Percentiles rank a stretch among this genome's conserved stretches.
phyloP scores from a whole-genome alignment of 495 filamentous ascomycete species.

The Annulohypoxylon moriforme region DNA sequence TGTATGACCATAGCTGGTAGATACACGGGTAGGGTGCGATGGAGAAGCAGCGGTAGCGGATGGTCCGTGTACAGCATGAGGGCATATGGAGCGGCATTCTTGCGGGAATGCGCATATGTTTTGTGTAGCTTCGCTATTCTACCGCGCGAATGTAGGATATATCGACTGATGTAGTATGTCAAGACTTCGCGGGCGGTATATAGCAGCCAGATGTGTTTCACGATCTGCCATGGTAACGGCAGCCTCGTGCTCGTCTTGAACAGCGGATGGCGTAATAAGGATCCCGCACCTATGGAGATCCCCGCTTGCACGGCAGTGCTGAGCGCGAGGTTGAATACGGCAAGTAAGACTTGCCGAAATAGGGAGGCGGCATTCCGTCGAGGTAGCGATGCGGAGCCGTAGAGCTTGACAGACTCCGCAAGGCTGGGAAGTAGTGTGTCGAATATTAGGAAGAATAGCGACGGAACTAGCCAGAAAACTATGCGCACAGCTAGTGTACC shows the following conservation, averaged over 20 bases:
- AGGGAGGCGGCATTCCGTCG: slow-evolving; percentile 58
- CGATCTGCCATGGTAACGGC: slow-evolving; percentile 64
- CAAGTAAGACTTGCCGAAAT: slow-evolving; percentile 60
- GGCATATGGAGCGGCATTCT: slow-evolving; percentile 69
- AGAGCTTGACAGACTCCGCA: slow-evolving; percentile 73
- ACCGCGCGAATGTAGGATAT: slow-evolving; percentile 67
- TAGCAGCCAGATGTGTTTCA: slow-evolving; percentile 72
- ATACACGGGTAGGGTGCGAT: slow-evolving; percentile 77
- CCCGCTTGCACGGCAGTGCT: slow-evolving; percentile 65
- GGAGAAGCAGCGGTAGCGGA: slow-evolving; percentile 75
- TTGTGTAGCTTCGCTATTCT: slow-evolving; percentile 60
- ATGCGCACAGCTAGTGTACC: slow-evolving; percentile 75
- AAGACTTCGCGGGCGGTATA: slow-evolving; percentile 66
- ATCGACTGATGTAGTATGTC: slow-evolving; percentile 80
- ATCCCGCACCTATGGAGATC: slow-evolving; percentile 53
- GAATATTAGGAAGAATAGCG: slow-evolving; percentile 77
- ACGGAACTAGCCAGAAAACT: slow-evolving; percentile 78
- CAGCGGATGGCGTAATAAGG: slow-evolving; percentile 48
- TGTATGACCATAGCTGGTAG: slow-evolving; percentile 71
- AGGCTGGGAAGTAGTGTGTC: slow-evolving; percentile 76
- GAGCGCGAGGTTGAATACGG: slow-evolving; percentile 74
- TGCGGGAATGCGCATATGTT: slow-evolving; percentile 70
- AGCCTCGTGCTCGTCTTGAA: slow-evolving; percentile 58
- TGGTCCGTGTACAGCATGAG: slow-evolving; percentile 77
- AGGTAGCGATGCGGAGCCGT: slow-evolving; percentile 72